phyloP scores from a whole-genome alignment of 768 basidiomycete species.

The Pleurotus djamor region DNA sequence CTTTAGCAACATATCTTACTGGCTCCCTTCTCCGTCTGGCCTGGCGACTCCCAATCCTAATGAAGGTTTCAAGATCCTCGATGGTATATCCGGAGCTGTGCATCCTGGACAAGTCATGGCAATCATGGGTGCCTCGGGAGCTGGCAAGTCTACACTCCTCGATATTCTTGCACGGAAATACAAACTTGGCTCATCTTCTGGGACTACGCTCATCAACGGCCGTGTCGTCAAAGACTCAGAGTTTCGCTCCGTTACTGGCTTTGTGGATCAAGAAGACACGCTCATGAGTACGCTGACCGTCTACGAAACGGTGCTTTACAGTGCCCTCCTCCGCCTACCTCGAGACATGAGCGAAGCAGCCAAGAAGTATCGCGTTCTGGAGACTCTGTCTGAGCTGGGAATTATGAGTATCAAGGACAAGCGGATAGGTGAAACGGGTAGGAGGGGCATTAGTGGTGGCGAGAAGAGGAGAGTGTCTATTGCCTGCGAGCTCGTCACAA shows the following conservation, averaged over 20 bases:
- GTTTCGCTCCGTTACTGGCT: constrained; percentile 88
- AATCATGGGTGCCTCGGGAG: constrained; percentile 96
- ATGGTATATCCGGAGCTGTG: constrained; percentile 77
- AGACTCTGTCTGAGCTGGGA: constrained; percentile 95
- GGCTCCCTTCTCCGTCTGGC: constrained; percentile 35
- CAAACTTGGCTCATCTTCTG: constrained; percentile 77
- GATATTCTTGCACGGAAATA: constrained; percentile 92
- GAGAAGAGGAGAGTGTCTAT: constrained; percentile 97
- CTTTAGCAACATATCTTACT: constrained; percentile 83
- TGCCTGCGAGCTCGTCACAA: constrained; percentile 97
- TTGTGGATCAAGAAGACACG: constrained; percentile 98
- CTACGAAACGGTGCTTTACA: constrained; percentile 96
- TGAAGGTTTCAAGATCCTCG: constrained; percentile 48
- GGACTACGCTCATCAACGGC: constrained; percentile 84
- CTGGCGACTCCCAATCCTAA: constrained; percentile 30
- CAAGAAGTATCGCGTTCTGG: constrained; percentile 92
- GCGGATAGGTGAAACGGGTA: constrained; percentile 86
- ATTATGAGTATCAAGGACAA: constrained; percentile 89
- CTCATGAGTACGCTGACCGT: constrained; percentile 97
- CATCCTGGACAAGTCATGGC: constrained; percentile 91
- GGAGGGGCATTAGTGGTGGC: constrained; percentile 92
- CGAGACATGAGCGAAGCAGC: constrained; percentile 94
- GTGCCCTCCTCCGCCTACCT: constrained; percentile 85
- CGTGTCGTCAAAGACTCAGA: constrained; percentile 67
- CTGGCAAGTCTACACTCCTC: constrained; percentile 94